phyloP scores from a whole-genome alignment of 2,329 filamentous ascomycete species.

The Alternaria hordeiaustralica region DNA sequence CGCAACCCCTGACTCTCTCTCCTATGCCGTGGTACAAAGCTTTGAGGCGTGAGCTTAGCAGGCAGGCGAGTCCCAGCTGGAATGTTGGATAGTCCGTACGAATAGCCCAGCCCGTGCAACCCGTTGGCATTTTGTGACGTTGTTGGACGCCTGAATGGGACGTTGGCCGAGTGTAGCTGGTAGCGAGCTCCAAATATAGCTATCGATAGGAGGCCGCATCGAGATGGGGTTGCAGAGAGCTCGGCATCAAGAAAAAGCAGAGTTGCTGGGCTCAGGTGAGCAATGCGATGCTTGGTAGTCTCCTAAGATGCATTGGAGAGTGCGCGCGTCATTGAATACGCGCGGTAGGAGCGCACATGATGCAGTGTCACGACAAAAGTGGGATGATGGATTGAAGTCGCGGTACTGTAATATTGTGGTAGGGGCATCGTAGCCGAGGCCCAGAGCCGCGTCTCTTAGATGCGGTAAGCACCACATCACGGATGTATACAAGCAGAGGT shows the following conservation, averaged over 20 bases:
- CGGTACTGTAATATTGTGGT: background rate
- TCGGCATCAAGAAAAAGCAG: background rate
- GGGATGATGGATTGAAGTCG: background rate
- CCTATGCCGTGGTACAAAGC: slow-evolving; percentile 15
- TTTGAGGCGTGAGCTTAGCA: slow-evolving; percentile 30
- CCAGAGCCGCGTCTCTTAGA: background rate
- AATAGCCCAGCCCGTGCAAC: background rate
- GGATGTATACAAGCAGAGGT: background rate
- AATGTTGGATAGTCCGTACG: background rate
- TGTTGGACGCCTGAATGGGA: background rate
- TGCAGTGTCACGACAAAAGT: background rate
- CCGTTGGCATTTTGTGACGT: background rate
- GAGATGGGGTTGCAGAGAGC: background rate
- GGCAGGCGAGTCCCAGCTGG: slow-evolving; percentile 1
- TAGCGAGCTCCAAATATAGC: slow-evolving; percentile 1
- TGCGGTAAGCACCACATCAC: background rate
- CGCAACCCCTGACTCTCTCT: slow-evolving; percentile 19
- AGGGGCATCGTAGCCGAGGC: background rate
- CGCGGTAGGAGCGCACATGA: background rate
- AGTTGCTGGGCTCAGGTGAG: background rate
- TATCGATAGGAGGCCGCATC: background rate
- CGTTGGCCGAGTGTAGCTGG: background rate
- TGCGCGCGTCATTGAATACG: background rate
- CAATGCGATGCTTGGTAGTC: background rate
- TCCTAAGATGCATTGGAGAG: background rate